These are phyloP conservation scores for Babesia bigemina DNA, from an alignment of 169 alveolate genomes.

Conservation along the genomic window DNA sequence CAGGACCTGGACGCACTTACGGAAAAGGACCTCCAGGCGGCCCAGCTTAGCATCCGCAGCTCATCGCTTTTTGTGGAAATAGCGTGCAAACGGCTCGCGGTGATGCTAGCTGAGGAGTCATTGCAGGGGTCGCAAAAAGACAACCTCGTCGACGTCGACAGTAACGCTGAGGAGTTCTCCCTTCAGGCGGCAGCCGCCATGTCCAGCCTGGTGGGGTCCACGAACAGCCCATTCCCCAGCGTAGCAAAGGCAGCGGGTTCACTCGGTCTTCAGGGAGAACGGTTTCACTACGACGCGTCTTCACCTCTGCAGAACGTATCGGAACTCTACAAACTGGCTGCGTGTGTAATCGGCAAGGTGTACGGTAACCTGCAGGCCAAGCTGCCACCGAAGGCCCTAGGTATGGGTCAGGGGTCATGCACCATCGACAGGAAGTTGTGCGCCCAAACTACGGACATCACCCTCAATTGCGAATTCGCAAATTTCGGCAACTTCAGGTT, in stretches of 20 bases:
- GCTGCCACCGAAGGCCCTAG: conserved; percentile 60
- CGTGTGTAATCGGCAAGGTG: conserved; percentile 57
- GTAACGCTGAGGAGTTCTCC: conserved; percentile 40
- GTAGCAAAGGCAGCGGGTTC: conserved; percentile 65
- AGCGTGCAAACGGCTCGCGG: conserved; percentile 57
- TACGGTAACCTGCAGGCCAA: conserved; percentile 53
- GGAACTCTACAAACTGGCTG: conserved; percentile 67
- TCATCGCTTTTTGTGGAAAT: conserved; percentile 52
- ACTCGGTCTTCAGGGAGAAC: conserved; percentile 49
- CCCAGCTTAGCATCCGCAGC: conserved; percentile 43
- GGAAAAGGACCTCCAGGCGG: conserved; percentile 25
- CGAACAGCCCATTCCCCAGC: conserved; percentile 42
- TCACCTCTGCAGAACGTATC: conserved; percentile 28
- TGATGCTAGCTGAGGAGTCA: conserved; percentile 58
- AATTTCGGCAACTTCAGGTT: conserved; percentile 76
- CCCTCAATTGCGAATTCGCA: conserved; percentile 59
- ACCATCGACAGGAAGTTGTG: conserved; percentile 65
- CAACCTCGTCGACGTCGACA: conserved; percentile 41
- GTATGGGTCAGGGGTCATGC: conserved; percentile 76
- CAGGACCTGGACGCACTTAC: conserved; percentile 48
- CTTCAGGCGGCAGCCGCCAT: conserved; percentile 58
- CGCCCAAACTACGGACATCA: conserved; percentile 21
- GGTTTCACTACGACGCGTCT: conserved; percentile 27
- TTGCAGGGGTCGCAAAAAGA: conserved; percentile 33
- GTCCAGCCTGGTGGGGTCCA: conserved; percentile 52